These are phyloP conservation scores for Penstemon newberryi DNA, from an alignment of 257 asterid genomes.

Conservation along the genomic window DNA sequence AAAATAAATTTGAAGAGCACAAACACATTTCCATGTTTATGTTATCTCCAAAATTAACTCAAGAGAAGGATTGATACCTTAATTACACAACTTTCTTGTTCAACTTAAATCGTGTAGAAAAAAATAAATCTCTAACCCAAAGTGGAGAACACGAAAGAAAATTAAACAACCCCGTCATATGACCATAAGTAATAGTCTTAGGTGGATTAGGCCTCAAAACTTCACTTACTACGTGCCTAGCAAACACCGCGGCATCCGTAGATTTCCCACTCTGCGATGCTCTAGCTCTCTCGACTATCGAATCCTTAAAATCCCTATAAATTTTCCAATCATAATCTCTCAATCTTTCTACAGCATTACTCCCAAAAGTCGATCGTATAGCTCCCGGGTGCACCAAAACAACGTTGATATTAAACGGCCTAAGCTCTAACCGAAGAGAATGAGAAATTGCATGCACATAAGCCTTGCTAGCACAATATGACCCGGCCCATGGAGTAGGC, in stretches of 20 bases:
- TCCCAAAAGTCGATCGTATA: constrained; percentile 54
- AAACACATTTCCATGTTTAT: too few species aligned
- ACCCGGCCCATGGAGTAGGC: constrained; percentile 83
- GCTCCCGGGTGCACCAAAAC: constrained; percentile 65
- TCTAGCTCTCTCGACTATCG: constrained; percentile 53
- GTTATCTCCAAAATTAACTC: too few species aligned
- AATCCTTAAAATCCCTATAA: constrained; percentile 47
- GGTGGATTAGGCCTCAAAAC: constrained; percentile 60
- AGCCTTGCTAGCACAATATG: constrained; percentile 73
- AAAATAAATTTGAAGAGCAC: too few species aligned
- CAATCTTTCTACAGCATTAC: constrained; percentile 33
- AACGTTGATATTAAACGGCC: constrained; percentile 53
- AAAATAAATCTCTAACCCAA: constrained; percentile 64
- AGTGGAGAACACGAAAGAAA: constrained; percentile 61
- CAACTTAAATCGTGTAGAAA: constrained; percentile 42
- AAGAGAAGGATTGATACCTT: too few species aligned
- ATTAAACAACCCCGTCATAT: constrained; percentile 55
- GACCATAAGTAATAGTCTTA: constrained; percentile 53
- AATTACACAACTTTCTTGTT: constrained; percentile 29
- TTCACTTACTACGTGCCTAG: constrained; percentile 51
- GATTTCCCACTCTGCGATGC: constrained; percentile 75
- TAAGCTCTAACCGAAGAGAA: constrained; percentile 52
- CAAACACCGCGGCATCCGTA: constrained; percentile 51
- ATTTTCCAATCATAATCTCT: constrained; percentile 60
- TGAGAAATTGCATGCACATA: constrained; percentile 61